Evolutionary conservation across 305 asterid genomes (phyloP), one percentile per base, ranked within the genome.

Genomic region (Solanum chacoense): DNA sequence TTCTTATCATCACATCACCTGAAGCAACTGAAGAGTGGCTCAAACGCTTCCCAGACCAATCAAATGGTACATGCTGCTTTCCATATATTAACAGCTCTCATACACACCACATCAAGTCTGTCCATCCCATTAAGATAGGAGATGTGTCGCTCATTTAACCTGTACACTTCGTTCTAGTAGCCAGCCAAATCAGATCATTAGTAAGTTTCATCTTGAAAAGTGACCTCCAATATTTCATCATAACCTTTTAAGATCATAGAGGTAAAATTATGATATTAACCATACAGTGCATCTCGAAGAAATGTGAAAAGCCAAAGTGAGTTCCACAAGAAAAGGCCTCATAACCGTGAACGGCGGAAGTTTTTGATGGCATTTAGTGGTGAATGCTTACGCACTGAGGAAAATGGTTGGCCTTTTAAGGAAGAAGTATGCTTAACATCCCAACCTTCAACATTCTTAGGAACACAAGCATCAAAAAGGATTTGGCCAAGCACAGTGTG

Each of bases 381-480:
- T 3, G 95, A 94, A 88, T 93, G 93, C 89, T 91, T 93, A 55
- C 91, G 91, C 75, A 93, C 93, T 38, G 97, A 94, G 84, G 96
- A 95, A 84, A 93, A 89, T 3, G 96, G 97, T 87, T 94, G 97
- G 55, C 98, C 93, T 65, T 97, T 96, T 92, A 94, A 90, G 36
- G 97, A 93, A 88, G 96, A 94, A 3, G 95, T 91, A 87, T 94
- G 95, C 86, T 94, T 96, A 55, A 96, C 92, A 87, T 96, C 99
- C 99, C 99, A 97, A 77, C 98, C 98, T 91, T 96, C 99, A 16
- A 97, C 91, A 6, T 94, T 97, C 91, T 97, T 97, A 1, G 99
- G 99, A 85, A 96, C 95, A 89, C 98, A 97, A 1, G 91, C 98
- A 16, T 97, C 98, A 59, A 96, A 97, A 79, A 97, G 95, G 86